Evolutionary conservation across 2,329 filamentous ascomycete genomes (phyloP).

Genomic region (Amauroascus niger): DNA sequence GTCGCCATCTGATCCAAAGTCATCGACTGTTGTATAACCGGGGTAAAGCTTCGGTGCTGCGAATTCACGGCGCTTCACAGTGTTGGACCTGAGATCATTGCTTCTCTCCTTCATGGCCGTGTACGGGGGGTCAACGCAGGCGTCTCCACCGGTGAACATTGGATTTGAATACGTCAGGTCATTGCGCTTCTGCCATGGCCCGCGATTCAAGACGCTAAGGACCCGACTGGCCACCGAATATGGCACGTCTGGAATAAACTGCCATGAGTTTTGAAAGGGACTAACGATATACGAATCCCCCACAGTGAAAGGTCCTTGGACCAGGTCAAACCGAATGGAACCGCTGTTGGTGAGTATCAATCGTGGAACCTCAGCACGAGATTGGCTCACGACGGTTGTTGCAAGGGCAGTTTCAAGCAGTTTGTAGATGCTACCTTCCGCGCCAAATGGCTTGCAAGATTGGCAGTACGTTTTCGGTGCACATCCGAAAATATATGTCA

Average conservation of each 20-base stretch:
- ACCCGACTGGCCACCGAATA: slow-evolving; percentile 25
- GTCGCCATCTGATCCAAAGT: slow-evolving; percentile 29
- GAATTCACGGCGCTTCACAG: slow-evolving; percentile 18
- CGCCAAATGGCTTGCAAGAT: slow-evolving; percentile 44
- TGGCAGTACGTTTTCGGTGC: slow-evolving; percentile 50
- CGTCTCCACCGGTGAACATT: slow-evolving; percentile 6
- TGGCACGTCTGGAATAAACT: slow-evolving; percentile 26
- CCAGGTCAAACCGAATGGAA: slow-evolving; percentile 52
- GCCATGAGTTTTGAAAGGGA: slow-evolving; percentile 26
- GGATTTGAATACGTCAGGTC: slow-evolving; percentile 11
- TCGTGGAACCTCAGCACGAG: slow-evolving; percentile 43
- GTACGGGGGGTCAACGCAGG: slow-evolving; percentile 18
- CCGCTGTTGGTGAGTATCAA: slow-evolving; percentile 54
- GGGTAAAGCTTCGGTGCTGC: slow-evolving; percentile 14
- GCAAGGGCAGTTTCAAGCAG: slow-evolving; percentile 45
- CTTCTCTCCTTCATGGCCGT: slow-evolving; percentile 5
- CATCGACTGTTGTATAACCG: slow-evolving; percentile 27
- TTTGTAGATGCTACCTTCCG: slow-evolving; percentile 47
- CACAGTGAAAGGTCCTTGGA: slow-evolving; percentile 53
- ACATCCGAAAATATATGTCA: slow-evolving; percentile 51
- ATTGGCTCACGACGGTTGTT: slow-evolving; percentile 43
- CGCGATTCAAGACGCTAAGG: slow-evolving; percentile 22
- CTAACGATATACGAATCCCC: slow-evolving; percentile 25
- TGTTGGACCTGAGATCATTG: slow-evolving; percentile 10
- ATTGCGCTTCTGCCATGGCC: slow-evolving; percentile 22